Evolutionary conservation across 768 basidiomycete species (phyloP).

Genomic region (Lanmaoa rubissima): DNA sequence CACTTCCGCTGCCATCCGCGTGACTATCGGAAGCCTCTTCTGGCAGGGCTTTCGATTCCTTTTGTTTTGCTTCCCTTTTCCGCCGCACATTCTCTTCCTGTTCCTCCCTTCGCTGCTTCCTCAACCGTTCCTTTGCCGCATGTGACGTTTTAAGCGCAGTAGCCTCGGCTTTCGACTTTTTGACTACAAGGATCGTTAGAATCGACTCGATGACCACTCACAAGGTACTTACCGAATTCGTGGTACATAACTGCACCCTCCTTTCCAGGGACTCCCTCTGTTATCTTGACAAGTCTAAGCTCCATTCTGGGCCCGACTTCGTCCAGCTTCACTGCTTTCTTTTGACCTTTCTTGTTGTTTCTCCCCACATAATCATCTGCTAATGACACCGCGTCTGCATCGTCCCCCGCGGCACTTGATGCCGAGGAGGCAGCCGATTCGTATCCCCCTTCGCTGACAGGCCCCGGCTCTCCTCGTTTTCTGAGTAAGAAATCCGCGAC

Average conservation of each 20-base stretch:
- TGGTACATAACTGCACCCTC: conserved; percentile 94
- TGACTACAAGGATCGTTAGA: conserved; percentile 51
- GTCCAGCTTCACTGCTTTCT: conserved; percentile 86
- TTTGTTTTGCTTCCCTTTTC: conserved; percentile 56
- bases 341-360: conserved; percentile 89
- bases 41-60: conserved; percentile 23
- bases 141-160: conserved; percentile 68
- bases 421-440: conserved; percentile 80
- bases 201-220: neutral
- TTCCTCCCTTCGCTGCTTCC: conserved; percentile 78
- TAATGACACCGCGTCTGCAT: conserved; percentile 74
- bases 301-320: conserved; percentile 98
- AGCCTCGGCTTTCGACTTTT: conserved; percentile 81
- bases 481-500: conserved; percentile 93
- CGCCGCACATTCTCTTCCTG: conserved; percentile 88
- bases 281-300: conserved; percentile 87
- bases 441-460: conserved; percentile 61
- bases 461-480: conserved; percentile 57
- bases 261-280: conserved; percentile 90
- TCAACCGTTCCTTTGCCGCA: conserved; percentile 70
- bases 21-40: conserved; percentile 39
- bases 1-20: conserved; percentile 43
- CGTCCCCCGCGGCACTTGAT: conserved; percentile 82
- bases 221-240: conserved; percentile 70
- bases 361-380: conserved; percentile 94